phyloP scores from a whole-genome alignment of 768 basidiomycete genomes.

The Pleurotus salmoneostramineus region DNA sequence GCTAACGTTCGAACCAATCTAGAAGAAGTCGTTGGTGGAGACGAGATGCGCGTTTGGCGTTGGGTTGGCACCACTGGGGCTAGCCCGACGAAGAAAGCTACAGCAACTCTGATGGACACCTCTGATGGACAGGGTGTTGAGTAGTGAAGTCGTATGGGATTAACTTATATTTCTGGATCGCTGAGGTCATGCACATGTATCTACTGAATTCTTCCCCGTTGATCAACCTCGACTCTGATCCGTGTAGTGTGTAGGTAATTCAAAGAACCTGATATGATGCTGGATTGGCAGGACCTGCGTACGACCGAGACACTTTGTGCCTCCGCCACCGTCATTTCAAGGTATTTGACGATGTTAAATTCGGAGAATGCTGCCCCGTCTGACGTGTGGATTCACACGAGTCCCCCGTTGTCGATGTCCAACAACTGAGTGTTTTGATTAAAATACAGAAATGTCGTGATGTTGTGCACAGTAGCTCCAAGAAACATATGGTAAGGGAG shows the following conservation, averaged over 20 bases:
- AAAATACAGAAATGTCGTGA: neutral
- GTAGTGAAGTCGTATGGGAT: too few species aligned
- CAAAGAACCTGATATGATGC: slow-evolving; percentile 3
- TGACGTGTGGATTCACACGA: neutral
- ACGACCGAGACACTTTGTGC: slow-evolving; percentile 5
- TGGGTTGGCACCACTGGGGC: slow-evolving; percentile 68
- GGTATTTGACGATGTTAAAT: slow-evolving; percentile 1
- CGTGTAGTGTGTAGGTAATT: neutral
- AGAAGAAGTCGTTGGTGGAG: slow-evolving; percentile 80
- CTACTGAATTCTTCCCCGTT: too few species aligned
- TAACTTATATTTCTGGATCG: too few species aligned
- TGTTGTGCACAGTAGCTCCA: neutral
- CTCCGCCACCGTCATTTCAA: neutral
- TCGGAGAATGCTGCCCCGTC: slow-evolving; percentile 1
- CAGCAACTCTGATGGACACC: slow-evolving; percentile 1
- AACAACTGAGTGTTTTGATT: neutral
- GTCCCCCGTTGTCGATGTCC: too few species aligned
- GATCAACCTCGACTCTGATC: neutral
- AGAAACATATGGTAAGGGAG: neutral
- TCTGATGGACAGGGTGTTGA: slow-evolving; percentile 7
- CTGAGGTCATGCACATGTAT: too few species aligned
- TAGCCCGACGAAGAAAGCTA: slow-evolving; percentile 8
- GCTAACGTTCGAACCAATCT: slow-evolving; percentile 84
- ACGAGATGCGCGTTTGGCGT: slow-evolving; percentile 87
- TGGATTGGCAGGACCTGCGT: neutral